These are phyloP conservation scores for Phytophthora citrophthora DNA, from an alignment of 352 stramenopile species.

Conservation along the genomic window DNA sequence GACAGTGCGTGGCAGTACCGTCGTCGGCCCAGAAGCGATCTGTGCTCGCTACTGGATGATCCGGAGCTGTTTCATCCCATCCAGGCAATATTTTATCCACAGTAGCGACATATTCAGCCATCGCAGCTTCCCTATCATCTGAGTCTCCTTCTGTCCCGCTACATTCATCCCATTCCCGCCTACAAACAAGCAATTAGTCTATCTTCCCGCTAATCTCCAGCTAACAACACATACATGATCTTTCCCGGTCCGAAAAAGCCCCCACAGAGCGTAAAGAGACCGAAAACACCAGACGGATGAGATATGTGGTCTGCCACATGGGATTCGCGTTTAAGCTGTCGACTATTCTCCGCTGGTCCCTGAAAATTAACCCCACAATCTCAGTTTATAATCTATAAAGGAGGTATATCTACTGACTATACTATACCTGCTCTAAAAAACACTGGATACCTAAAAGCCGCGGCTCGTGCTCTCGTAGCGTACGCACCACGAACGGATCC, in stretches of 20 bases:
- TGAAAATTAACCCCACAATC: conserved; percentile 5
- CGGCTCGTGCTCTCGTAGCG: conserved; percentile 59
- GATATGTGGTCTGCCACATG: conserved; percentile 6
- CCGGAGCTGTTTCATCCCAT: conserved; percentile 56
- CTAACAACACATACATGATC: conserved; percentile 53
- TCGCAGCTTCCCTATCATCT: conserved; percentile 42
- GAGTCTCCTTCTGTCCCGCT: conserved; percentile 36
- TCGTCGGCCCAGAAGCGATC: conserved; percentile 79
- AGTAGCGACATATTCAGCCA: conserved; percentile 59
- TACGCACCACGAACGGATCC: conserved; percentile 68
- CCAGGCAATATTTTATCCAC: conserved; percentile 72
- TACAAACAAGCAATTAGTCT: conserved; percentile 23
- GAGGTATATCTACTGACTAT: too few species aligned
- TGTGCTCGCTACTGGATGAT: conserved; percentile 56
- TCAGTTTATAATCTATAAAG: conserved; percentile 10
- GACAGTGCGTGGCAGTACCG: conserved; percentile 39
- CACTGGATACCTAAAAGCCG: conserved; percentile 73
- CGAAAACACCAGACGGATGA: conserved; percentile 8
- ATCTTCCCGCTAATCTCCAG: neutral
- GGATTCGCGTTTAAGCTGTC: conserved; percentile 45
- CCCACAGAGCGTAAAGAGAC: conserved; percentile 58
- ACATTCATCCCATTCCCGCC: conserved; percentile 70
- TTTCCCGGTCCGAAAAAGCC: conserved; percentile 53
- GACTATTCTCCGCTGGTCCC: conserved; percentile 60
- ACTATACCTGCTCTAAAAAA: conserved; percentile 62